Evolutionary conservation across 768 basidiomycete genomes (phyloP).

Genomic region (Lactarius evosmus): DNA sequence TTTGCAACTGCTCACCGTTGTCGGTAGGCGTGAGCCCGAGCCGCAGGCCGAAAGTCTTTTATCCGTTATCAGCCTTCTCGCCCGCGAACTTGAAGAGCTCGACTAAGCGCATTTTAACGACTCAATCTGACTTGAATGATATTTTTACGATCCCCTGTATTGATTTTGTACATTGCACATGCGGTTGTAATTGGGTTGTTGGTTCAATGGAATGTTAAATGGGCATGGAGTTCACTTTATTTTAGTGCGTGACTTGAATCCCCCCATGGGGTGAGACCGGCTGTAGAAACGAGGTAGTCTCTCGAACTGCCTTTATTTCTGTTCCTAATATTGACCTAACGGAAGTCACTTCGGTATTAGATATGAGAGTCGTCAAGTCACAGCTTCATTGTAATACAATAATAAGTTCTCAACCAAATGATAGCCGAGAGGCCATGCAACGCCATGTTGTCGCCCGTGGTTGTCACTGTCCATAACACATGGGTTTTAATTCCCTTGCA

Average conservation of each 20-base stretch:
- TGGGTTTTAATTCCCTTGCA: no score
- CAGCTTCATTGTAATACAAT: no score
- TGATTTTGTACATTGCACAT: neutral
- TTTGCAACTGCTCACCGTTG: neutral
- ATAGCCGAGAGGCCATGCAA: no score
- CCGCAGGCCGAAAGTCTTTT: no score
- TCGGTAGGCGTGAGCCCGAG: constrained; percentile 4
- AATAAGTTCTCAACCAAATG: no score
- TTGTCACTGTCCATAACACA: no score
- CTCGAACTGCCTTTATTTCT: neutral
- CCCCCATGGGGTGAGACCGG: no score
- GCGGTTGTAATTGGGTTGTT: neutral
- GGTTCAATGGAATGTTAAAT: neutral
- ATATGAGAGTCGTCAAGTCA: no score
- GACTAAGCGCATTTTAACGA: neutral
- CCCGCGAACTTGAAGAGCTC: neutral
- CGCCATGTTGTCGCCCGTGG: no score
- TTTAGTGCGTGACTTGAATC: neutral
- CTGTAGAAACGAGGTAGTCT: neutral
- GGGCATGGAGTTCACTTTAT: neutral
- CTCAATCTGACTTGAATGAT: neutral
- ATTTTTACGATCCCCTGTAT: neutral
- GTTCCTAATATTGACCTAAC: neutral
- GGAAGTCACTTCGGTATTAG: no score
- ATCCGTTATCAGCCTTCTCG: neutral